Conservation (phyloP, 176 grass and related monocot species). For the Eremochloa ophiuroides region DNA sequence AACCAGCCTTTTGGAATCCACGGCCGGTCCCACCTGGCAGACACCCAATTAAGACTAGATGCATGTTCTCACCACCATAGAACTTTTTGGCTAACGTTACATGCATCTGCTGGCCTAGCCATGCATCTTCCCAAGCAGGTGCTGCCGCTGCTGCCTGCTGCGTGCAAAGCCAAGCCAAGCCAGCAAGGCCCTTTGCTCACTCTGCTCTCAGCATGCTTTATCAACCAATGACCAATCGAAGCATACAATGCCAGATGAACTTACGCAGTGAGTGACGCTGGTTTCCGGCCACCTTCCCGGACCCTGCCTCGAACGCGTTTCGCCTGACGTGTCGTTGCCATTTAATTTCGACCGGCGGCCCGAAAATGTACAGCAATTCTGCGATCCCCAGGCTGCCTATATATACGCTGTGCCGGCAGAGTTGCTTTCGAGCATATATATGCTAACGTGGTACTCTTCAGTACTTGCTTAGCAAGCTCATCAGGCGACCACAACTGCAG, state of each 20-base stretch:
- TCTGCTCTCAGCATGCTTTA: not conserved
- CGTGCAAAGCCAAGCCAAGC: not conserved
- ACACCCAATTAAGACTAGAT: not conserved
- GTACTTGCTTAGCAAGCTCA: not conserved
- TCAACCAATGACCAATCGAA: not conserved
- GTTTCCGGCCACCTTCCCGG: not conserved
- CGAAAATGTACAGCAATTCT: conserved; percentile 11
- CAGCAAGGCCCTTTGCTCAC: too few species aligned
- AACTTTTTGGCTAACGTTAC: not conserved
- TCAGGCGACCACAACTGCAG: not conserved
- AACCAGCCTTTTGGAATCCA: not conserved
- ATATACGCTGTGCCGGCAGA: not conserved
- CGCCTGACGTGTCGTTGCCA: not conserved
- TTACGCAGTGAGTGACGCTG: not conserved
- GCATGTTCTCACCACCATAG: not conserved
- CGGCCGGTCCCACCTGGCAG: not conserved
- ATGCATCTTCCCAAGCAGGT: too few species aligned
- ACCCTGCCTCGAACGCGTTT: conserved; percentile 9
- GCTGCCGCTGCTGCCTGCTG: not conserved
- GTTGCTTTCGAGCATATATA: not conserved
- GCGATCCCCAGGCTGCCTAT: not conserved
- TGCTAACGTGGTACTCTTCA: not conserved
- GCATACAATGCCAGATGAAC: not conserved
- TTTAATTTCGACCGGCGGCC: not conserved
- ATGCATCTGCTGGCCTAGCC: not conserved